Evolutionary conservation across 2,329 filamentous ascomycete genomes (phyloP).

Genomic region (Xylaria arbuscula): DNA sequence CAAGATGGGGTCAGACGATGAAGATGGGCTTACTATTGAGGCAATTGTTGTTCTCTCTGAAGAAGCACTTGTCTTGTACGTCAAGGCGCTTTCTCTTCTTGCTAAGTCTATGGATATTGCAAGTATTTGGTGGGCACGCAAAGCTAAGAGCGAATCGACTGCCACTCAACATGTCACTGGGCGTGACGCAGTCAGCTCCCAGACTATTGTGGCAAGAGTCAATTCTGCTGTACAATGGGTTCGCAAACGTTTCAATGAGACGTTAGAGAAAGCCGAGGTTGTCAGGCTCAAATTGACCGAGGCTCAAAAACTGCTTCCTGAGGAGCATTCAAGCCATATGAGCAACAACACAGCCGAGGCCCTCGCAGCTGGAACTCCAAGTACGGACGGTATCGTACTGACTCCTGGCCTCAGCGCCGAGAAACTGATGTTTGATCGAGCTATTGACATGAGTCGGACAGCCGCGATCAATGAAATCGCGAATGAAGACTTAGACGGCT

Average conservation of each 20-base stretch:
- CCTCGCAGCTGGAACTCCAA: conserved; percentile 68
- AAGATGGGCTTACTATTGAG: conserved; percentile 84
- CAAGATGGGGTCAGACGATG: conserved; percentile 68
- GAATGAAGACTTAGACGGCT: conserved; percentile 85
- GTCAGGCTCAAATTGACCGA: conserved; percentile 90
- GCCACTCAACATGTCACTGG: conserved; percentile 55
- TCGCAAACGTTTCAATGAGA: conserved; percentile 93
- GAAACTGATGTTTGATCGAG: conserved; percentile 97
- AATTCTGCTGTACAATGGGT: conserved; percentile 97
- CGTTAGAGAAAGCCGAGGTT: conserved; percentile 93
- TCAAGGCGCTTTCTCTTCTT: conserved; percentile 90
- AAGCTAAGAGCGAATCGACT: conserved; percentile 72
- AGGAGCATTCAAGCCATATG: conserved; percentile 87
- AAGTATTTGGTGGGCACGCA: conserved; percentile 88
- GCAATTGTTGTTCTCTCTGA: conserved; percentile 89
- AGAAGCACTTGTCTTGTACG: conserved; percentile 93
- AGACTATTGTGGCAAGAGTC: conserved; percentile 74
- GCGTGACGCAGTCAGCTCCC: conserved; percentile 56
- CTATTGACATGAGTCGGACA: conserved; percentile 93
- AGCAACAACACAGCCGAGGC: conserved; percentile 75
- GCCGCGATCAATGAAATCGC: conserved; percentile 97
- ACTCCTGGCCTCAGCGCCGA: conserved; percentile 93
- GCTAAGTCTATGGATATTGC: conserved; percentile 97
- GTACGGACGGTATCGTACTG: conserved; percentile 82
- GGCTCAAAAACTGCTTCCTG: conserved; percentile 83